phyloP scores from a whole-genome alignment of 2,329 filamentous ascomycete genomes.

The Trichophyton schoenleinii region DNA sequence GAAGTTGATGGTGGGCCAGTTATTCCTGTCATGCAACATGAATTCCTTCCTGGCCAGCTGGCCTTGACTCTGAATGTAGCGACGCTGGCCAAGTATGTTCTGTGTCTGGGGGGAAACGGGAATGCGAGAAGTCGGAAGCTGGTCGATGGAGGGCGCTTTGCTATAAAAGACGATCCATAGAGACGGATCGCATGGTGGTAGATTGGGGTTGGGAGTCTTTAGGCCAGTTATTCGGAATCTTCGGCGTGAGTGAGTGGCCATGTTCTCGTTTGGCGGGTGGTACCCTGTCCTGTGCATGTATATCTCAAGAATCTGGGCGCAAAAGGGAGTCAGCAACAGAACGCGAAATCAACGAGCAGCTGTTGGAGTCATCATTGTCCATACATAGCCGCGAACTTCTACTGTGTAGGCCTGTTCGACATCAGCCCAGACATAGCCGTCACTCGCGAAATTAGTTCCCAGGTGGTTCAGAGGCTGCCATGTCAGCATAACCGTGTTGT shows the following conservation, averaged over 20 bases:
- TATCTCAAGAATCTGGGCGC: slow-evolving; percentile 66
- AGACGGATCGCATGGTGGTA: slow-evolving; percentile 61
- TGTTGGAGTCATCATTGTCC: slow-evolving; percentile 14
- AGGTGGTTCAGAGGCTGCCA: slow-evolving; percentile 73
- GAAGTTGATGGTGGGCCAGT: slow-evolving; percentile 76
- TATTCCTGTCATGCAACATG: slow-evolving; percentile 77
- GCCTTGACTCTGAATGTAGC: slow-evolving; percentile 56
- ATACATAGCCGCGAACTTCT: slow-evolving; percentile 56
- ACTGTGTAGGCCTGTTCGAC: slow-evolving; percentile 65
- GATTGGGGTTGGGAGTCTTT: slow-evolving; percentile 56
- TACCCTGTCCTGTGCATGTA: slow-evolving; percentile 73
- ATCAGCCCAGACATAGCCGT: slow-evolving; percentile 85
- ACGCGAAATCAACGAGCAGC: background rate
- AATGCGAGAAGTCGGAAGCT: slow-evolving; percentile 54
- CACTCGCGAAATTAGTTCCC: slow-evolving; percentile 66
- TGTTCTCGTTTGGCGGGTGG: slow-evolving; percentile 56
- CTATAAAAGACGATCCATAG: slow-evolving; percentile 90
- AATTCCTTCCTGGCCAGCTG: slow-evolving; percentile 85
- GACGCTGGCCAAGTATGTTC: slow-evolving; percentile 36
- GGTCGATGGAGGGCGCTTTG: slow-evolving; percentile 59
- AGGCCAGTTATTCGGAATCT: slow-evolving; percentile 73
- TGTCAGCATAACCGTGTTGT: slow-evolving; percentile 70
- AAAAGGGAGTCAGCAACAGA: slow-evolving; percentile 11
- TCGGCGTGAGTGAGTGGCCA: slow-evolving; percentile 64
- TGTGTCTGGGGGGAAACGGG: slow-evolving; percentile 31